Percentiles rank a stretch among this genome's conserved stretches.
These are phyloP conservation scores for Condylostoma magnum DNA, from an alignment of 169 alveolate species.

Conservation along the genomic window DNA sequence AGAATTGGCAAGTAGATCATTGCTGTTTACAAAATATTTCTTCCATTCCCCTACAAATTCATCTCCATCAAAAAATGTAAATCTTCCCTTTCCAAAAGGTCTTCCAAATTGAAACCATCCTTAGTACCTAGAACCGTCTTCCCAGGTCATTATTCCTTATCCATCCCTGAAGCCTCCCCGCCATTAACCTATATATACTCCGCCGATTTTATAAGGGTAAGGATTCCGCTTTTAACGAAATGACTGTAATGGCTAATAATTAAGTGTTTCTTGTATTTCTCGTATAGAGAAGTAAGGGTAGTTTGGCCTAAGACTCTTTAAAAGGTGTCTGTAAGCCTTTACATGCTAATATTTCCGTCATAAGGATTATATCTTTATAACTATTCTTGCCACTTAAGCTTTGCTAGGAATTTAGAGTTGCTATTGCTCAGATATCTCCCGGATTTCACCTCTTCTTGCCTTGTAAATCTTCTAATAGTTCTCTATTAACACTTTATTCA, in stretches of 20 bases:
- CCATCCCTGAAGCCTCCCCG: conserved; percentile 64
- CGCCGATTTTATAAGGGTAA: conserved; percentile 46
- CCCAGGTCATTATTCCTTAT: conserved; percentile 43
- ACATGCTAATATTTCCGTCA: too few species aligned
- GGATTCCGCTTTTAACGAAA: background rate
- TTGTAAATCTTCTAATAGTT: too few species aligned
- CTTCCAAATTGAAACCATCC: conserved; percentile 45
- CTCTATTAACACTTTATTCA: too few species aligned
- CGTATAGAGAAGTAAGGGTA: background rate
- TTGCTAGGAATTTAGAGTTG: too few species aligned
- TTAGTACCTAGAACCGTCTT: conserved; percentile 55
- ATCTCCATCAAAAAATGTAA: conserved; percentile 62
- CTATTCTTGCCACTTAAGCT: too few species aligned
- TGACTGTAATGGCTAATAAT: background rate
- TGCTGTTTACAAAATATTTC: background rate
- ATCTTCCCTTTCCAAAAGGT: conserved; percentile 63
- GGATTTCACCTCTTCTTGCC: too few species aligned
- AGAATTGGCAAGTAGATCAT: conserved; percentile 3
- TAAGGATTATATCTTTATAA: too few species aligned
- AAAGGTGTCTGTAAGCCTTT: too few species aligned
- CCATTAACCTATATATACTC: conserved; percentile 62
- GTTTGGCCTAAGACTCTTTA: background rate
- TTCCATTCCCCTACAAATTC: conserved; percentile 57
- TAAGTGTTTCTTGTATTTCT: conserved; percentile 18
- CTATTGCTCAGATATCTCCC: too few species aligned